These are phyloP conservation scores for Trichothecium roseum DNA, from an alignment of 2,329 filamentous ascomycete species.

Conservation along the genomic window DNA sequence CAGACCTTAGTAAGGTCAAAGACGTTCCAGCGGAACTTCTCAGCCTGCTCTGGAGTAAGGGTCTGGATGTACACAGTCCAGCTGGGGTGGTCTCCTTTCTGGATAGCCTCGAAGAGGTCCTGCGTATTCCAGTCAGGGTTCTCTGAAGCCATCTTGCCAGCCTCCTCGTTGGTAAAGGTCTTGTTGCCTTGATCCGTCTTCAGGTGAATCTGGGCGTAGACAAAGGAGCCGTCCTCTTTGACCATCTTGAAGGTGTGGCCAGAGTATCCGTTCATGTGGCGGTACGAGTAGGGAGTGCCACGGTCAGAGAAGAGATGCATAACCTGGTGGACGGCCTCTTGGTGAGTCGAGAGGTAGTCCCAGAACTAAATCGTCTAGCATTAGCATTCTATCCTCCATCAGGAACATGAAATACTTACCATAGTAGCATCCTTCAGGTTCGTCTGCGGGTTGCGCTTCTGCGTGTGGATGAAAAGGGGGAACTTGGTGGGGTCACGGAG, in stretches of 20 bases:
- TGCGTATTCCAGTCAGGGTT: constrained; percentile 54
- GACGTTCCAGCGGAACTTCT: constrained; percentile 54
- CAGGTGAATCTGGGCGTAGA: constrained; percentile 55
- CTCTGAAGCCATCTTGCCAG: constrained; percentile 37
- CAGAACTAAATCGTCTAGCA: constrained; percentile 56
- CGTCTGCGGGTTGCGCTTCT: constrained; percentile 65
- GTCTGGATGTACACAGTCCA: constrained; percentile 58
- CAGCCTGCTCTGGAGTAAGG: constrained; percentile 50
- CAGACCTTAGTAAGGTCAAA: constrained; percentile 64
- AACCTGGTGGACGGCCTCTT: constrained; percentile 44
- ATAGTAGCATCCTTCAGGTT: constrained; percentile 60
- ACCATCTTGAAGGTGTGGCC: constrained; percentile 29
- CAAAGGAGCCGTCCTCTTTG: constrained; percentile 49
- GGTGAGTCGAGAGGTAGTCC: constrained; percentile 52
- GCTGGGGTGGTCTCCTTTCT: constrained; percentile 47
- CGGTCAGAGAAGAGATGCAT: constrained; percentile 49
- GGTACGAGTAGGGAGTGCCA: constrained; percentile 42
- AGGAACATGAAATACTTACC: no score
- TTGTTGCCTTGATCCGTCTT: constrained; percentile 54
- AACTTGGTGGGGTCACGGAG: constrained; percentile 65
- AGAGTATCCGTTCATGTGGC: constrained; percentile 44
- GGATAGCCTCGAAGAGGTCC: constrained; percentile 55
- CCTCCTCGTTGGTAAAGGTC: constrained; percentile 48
- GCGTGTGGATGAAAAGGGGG: constrained; percentile 65
- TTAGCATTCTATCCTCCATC: constrained; percentile 32